Evolutionary conservation across 805 yeast species (phyloP).

Genomic region (Kuraishia ogatae): DNA sequence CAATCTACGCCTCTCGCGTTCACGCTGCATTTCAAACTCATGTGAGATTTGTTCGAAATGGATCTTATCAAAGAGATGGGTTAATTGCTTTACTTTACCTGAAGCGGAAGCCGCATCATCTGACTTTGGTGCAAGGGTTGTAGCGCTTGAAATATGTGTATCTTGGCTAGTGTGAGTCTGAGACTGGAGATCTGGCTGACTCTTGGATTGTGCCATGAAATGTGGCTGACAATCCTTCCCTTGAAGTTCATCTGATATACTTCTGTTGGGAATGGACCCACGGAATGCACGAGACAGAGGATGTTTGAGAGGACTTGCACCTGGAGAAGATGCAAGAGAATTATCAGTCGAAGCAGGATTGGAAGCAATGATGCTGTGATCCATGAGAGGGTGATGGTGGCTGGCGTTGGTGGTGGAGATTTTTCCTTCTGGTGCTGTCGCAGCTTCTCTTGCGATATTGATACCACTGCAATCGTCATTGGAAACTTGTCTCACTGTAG

Average conservation of each 20-base stretch:
- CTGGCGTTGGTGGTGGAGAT: neutral
- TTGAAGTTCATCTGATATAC: neutral
- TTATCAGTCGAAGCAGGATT: neutral
- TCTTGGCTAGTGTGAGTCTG: neutral
- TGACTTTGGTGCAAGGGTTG: neutral
- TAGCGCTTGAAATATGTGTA: neutral
- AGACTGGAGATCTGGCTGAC: neutral
- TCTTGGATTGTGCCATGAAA: constrained; percentile 1
- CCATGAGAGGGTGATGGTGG: neutral
- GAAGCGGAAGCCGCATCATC: neutral
- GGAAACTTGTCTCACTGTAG: neutral
- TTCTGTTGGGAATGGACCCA: neutral
- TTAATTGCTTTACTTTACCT: constrained; percentile 53
- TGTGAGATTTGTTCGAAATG: constrained; percentile 73
- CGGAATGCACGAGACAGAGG: neutral
- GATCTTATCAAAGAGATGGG: constrained; percentile 61
- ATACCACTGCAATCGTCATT: neutral
- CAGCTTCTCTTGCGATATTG: neutral
- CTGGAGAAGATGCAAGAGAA: neutral
- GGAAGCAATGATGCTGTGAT: neutral
- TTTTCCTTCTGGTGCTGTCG: too few species aligned
- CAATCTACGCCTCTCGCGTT: constrained; percentile 59
- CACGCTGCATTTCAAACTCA: constrained; percentile 86
- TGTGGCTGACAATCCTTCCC: neutral
- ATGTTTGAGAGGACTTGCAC: neutral